Conservation (phyloP, 2,329 filamentous ascomycete species). For the Drechslera avenae region DNA sequence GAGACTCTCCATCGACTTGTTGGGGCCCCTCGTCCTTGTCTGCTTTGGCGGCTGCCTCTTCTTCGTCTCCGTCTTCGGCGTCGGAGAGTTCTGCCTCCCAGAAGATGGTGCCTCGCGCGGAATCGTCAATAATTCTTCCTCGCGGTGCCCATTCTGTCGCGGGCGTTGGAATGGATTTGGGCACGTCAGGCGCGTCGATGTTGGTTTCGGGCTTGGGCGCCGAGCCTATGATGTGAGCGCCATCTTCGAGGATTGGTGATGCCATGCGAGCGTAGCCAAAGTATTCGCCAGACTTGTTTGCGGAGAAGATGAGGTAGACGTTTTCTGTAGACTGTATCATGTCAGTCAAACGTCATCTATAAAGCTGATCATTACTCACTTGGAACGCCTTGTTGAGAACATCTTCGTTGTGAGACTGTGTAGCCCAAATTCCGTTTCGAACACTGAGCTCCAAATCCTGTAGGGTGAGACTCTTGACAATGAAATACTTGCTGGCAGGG, state of each 20-base stretch:
- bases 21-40: constrained; percentile 37
- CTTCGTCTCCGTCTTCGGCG: constrained; percentile 50
- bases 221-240: constrained; percentile 52
- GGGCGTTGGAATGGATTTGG: constrained; percentile 79
- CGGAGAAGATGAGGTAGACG: constrained; percentile 92
- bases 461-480: constrained; percentile 89
- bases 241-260: constrained; percentile 80
- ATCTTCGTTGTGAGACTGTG: constrained; percentile 91
- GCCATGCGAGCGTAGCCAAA: constrained; percentile 93
- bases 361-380: constrained; percentile 54
- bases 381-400: constrained; percentile 80
- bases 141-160: constrained; percentile 78
- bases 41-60: constrained; percentile 51
- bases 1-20: constrained; percentile 45
- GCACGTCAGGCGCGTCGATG: constrained; percentile 65
- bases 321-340: constrained; percentile 70
- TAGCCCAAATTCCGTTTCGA: constrained; percentile 89
- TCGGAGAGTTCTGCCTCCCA: constrained; percentile 82
- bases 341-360: constrained; percentile 19
- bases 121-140: constrained; percentile 90
- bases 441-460: constrained; percentile 90
- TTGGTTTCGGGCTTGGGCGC: constrained; percentile 65
- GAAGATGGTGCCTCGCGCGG: constrained; percentile 91
- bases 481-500: constrained; percentile 78
- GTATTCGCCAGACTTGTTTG: constrained; percentile 96